phyloP scores from a whole-genome alignment of 192 early-diverging fungal species.

The Cetraspora pellucida region DNA sequence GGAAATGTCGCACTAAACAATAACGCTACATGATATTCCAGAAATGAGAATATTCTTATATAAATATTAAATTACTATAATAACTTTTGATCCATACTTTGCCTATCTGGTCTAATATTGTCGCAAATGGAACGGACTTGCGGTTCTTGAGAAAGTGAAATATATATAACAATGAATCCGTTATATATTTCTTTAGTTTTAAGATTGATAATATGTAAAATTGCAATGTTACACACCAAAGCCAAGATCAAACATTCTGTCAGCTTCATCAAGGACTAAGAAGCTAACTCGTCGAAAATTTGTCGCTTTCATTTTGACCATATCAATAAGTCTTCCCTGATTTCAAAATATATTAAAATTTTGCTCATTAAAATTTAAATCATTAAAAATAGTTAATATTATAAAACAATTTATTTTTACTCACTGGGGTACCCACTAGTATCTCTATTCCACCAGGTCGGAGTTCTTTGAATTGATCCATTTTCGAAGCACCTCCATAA shows the following conservation, averaged over 20 bases:
- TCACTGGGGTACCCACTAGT: constrained; percentile 73
- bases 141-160: constrained; percentile 51
- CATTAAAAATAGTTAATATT: not conserved
- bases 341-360: constrained; percentile 2
- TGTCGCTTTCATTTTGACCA: constrained; percentile 87
- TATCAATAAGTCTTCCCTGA: constrained; percentile 79
- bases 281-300: constrained; percentile 79
- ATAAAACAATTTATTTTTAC: not conserved
- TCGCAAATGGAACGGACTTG: constrained; percentile 81
- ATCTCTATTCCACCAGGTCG: constrained; percentile 72
- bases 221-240: constrained; percentile 64
- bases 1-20: constrained; percentile 84
- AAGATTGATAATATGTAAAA: not conserved
- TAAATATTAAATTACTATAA: not conserved
- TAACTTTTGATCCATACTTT: constrained; percentile 52
- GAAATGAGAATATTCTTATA: not conserved
- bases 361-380: not conserved
- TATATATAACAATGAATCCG: not conserved
- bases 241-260: constrained; percentile 94
- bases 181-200: not conserved
- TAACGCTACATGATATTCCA: constrained; percentile 47
- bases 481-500: constrained; percentile 82
- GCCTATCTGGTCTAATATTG: constrained; percentile 78
- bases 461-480: constrained; percentile 82
- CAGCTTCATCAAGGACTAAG: constrained; percentile 94